phyloP scores from a whole-genome alignment of 202 grass and related monocot genomes.

The Zoysia matrella region DNA sequence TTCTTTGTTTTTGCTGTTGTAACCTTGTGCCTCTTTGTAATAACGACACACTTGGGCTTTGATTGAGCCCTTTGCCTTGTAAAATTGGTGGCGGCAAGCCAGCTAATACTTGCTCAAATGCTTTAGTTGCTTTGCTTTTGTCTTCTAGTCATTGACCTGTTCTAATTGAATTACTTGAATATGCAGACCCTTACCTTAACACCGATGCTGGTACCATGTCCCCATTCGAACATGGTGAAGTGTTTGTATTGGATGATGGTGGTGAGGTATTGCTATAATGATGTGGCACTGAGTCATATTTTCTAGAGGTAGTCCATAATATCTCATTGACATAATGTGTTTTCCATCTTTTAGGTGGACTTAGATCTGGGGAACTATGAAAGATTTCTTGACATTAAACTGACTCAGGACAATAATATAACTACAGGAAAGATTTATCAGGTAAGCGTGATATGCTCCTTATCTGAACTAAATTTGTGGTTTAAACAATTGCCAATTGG shows the following conservation, averaged over 20 bases:
- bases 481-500: background rate
- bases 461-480: constrained; percentile 3
- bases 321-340: constrained; percentile 30
- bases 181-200: constrained; percentile 79
- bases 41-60: constrained; percentile 35
- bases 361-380: constrained; percentile 94
- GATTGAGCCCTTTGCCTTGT: constrained; percentile 50
- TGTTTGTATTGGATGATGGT: constrained; percentile 91
- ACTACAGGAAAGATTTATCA: constrained; percentile 95
- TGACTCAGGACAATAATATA: constrained; percentile 90
- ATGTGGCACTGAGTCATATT: constrained; percentile 29
- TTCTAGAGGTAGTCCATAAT: background rate
- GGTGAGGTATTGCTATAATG: constrained; percentile 68
- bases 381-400: background rate
- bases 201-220: constrained; percentile 88
- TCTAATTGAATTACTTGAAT: constrained; percentile 40
- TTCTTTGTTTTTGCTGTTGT: constrained; percentile 5
- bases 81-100: constrained; percentile 57
- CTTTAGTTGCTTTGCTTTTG: constrained; percentile 50
- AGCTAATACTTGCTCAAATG: constrained; percentile 45
- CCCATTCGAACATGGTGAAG: constrained; percentile 18
- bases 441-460: constrained; percentile 42
- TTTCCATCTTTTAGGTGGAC: constrained; percentile 67
- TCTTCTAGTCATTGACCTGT: constrained; percentile 47
- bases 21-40: constrained; percentile 46